Evolutionary conservation across 2,329 filamentous ascomycete genomes (phyloP).

Genomic region (Fusarium subglutinans): DNA sequence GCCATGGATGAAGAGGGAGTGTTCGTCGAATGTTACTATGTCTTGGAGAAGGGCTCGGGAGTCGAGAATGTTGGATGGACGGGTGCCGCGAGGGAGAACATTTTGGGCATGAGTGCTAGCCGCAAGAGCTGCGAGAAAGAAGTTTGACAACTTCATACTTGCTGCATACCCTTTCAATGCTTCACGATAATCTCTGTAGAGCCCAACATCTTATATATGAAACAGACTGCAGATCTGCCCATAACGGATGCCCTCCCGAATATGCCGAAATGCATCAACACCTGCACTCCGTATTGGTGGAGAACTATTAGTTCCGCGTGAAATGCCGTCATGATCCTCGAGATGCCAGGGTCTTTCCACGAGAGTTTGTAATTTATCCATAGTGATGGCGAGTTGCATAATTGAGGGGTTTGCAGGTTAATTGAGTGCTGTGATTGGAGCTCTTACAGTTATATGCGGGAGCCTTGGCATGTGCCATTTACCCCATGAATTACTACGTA

Average conservation of each 20-base stretch:
- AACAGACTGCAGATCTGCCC: neutral
- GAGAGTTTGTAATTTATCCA: constrained; percentile 29
- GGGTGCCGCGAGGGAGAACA: constrained; percentile 23
- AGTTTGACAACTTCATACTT: constrained; percentile 24
- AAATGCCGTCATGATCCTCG: constrained; percentile 1
- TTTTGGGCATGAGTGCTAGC: constrained; percentile 17
- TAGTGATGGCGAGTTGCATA: neutral
- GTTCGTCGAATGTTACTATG: constrained; percentile 74
- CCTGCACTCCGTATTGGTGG: constrained; percentile 29
- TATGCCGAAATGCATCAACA: neutral
- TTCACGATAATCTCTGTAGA: rapidly evolving
- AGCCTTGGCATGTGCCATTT: neutral
- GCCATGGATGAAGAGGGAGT: constrained; percentile 75
- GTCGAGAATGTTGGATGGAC: constrained; percentile 36
- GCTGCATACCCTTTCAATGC: neutral
- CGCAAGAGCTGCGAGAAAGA: neutral
- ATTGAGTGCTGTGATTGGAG: constrained; percentile 16
- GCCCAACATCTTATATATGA: neutral
- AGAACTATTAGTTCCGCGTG: constrained; percentile 1
- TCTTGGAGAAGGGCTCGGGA: constrained; percentile 46
- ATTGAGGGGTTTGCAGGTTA: constrained; percentile 1
- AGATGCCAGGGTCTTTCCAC: neutral
- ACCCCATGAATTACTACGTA: neutral
- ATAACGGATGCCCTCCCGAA: constrained; percentile 20
- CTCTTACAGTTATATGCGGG: neutral